Evolutionary conservation across 345 rosid species (phyloP).

Genomic region (Salix arbutifolia): DNA sequence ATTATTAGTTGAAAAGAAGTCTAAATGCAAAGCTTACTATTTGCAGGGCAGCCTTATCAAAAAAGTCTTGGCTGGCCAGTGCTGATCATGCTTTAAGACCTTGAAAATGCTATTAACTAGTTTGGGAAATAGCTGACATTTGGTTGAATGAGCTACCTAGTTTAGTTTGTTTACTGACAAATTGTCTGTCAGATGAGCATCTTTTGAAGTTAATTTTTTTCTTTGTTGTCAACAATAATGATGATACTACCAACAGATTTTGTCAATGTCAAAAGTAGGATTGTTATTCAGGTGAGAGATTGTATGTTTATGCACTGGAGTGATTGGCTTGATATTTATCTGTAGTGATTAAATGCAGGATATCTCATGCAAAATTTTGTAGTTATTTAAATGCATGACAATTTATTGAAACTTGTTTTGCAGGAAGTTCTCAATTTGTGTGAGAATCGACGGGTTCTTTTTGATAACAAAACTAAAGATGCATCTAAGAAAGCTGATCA

Average conservation of each 20-base stretch:
- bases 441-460: conserved; percentile 54
- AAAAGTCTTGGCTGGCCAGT: background rate
- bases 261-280: background rate
- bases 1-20: background rate
- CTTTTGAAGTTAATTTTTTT: background rate
- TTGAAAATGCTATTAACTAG: background rate
- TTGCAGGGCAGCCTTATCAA: background rate
- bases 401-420: background rate
- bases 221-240: background rate
- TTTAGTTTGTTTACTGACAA: background rate
- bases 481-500: conserved; percentile 50
- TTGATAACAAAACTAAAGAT: conserved; percentile 78
- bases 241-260: background rate
- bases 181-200: background rate
- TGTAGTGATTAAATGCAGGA: background rate
- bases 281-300: background rate
- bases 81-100: background rate
- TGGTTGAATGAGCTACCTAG: background rate
- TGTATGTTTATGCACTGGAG: background rate
- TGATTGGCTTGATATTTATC: background rate
- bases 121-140: background rate
- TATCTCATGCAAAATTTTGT: background rate
- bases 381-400: background rate
- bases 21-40: background rate
- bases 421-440: conserved; percentile 70